Percentiles rank a stretch among this genome's conserved stretches.
phyloP scores from a whole-genome alignment of 108 stramenopile genomes.

The Skeletonema potamos region DNA sequence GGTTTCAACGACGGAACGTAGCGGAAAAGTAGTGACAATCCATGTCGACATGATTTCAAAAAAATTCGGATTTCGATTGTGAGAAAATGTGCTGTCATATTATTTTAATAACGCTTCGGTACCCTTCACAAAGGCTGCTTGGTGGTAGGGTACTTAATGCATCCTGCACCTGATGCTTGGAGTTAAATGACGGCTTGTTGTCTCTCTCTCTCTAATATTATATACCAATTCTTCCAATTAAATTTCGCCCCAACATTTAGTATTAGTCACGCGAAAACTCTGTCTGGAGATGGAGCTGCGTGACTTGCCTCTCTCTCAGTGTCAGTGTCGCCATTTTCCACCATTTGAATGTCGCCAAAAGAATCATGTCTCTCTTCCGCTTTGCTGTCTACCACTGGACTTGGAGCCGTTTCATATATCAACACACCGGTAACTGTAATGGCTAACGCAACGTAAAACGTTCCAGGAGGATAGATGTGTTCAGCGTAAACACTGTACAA shows the following conservation, averaged over 20 bases:
- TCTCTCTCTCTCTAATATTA: too few species aligned
- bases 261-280: background rate
- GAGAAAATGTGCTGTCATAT: too few species aligned
- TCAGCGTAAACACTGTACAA: slow-evolving; percentile 81
- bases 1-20: too few species aligned
- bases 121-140: background rate
- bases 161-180: too few species aligned
- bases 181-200: too few species aligned
- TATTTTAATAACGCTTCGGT: background rate
- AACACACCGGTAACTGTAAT: slow-evolving; percentile 84
- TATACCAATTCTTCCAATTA: too few species aligned
- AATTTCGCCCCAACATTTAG: background rate
- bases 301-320: background rate
- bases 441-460: slow-evolving; percentile 84
- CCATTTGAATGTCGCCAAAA: slow-evolving; percentile 24
- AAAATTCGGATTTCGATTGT: too few species aligned
- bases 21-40: too few species aligned
- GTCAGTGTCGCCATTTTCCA: slow-evolving; percentile 1
- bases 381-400: slow-evolving; percentile 48
- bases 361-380: background rate
- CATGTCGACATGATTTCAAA: too few species aligned
- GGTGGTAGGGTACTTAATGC: too few species aligned
- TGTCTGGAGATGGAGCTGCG: background rate
- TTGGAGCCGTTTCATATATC: slow-evolving; percentile 88
- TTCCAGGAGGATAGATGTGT: slow-evolving; percentile 63